Conservation (phyloP, 208 protist species). For the Leishmania martiniquensis region DNA sequence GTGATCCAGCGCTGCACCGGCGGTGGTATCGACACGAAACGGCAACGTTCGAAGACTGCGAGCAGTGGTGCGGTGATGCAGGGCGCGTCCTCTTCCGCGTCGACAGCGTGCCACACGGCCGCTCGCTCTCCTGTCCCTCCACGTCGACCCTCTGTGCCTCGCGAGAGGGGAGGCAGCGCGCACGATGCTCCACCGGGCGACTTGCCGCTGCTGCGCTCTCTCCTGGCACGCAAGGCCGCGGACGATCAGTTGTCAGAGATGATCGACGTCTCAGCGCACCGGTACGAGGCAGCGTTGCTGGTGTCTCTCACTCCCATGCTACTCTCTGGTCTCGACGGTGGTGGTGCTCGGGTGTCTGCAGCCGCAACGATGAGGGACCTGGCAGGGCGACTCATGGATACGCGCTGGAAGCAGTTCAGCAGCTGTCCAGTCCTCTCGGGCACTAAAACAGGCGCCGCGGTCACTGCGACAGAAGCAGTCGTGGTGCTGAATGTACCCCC, state of each 20-base stretch:
- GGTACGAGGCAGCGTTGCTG: slow-evolving; percentile 56
- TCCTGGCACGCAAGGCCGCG: slow-evolving; percentile 29
- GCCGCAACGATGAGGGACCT: slow-evolving; percentile 18
- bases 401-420: slow-evolving; percentile 32
- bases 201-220: slow-evolving; percentile 29
- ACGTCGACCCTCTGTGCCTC: not conserved
- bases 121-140: not conserved
- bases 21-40: not conserved
- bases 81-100: not conserved
- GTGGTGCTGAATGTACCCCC: slow-evolving; percentile 27
- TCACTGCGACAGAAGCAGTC: slow-evolving; percentile 11
- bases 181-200: slow-evolving; percentile 7
- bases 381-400: slow-evolving; percentile 14
- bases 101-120: not conserved
- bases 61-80: not conserved
- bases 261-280: slow-evolving; percentile 23
- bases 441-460: not conserved
- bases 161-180: not conserved
- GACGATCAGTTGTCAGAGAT: slow-evolving; percentile 35
- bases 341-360: not conserved
- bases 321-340: slow-evolving; percentile 35
- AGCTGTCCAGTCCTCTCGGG: slow-evolving; percentile 6
- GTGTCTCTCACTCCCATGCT: slow-evolving; percentile 81
- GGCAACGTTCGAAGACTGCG: not conserved
- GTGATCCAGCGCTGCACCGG: slow-evolving; percentile 34